Evolutionary conservation across 169 alveolate genomes (phyloP).

Genomic region (Ichthyophthirius multifiliis): DNA sequence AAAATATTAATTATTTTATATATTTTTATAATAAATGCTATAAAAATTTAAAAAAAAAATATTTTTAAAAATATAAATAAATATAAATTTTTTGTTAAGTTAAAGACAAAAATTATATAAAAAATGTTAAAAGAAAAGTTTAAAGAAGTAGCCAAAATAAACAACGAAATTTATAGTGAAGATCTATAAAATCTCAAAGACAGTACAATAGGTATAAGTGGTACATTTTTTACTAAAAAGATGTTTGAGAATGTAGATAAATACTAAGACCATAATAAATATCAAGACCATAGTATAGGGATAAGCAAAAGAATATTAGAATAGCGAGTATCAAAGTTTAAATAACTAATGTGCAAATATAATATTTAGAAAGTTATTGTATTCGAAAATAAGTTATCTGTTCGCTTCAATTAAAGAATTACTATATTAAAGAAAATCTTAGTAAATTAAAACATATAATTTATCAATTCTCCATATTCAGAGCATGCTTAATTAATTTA

Average conservation of each 20-base stretch:
- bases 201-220: background rate
- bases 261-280: constrained; percentile 2
- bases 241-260: background rate
- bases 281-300: background rate
- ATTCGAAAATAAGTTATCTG: background rate
- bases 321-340: background rate
- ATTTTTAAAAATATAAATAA: no score
- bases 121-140: background rate
- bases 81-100: no score
- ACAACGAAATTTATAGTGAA: background rate
- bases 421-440: background rate
- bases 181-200: background rate
- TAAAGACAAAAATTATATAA: no score
- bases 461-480: background rate
- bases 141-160: background rate
- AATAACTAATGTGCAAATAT: background rate
- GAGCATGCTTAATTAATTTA: background rate
- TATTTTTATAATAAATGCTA: no score
- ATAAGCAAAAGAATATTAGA: background rate
- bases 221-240: background rate
- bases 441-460: background rate
- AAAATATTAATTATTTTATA: no score
- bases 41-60: no score
- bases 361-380: background rate
- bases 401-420: background rate